Evolutionary conservation across 805 yeast genomes (phyloP), one percentile per base, ranked within the genome.

Genomic region (Cyberlindnera veronae): DNA sequence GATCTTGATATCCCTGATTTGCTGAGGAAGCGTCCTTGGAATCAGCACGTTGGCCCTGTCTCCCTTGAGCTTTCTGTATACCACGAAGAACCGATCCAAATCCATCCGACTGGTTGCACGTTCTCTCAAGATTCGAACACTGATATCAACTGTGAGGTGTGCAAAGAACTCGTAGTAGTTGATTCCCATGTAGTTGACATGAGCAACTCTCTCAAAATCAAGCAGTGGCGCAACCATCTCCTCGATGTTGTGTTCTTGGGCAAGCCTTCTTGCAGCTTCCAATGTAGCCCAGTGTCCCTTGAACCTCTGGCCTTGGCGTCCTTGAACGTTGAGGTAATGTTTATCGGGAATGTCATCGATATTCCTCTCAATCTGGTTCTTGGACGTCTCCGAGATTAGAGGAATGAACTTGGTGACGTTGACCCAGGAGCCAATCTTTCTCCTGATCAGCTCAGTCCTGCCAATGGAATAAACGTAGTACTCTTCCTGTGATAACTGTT

Each of bases 111-210:
- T 33, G 14, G 39, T 32, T 12, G 34, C 35, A 3, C 34, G 43
- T 24, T 51, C 56, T 41, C 62, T 46, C 30, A 59, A 39, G 3
- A 59, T 42, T 16, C 63, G 45, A 14, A 59, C 42, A n/a, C 43
- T 44, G 14, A 37, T 33, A 22, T 51, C 50, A 6, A 41, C 38
- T 18, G 40, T 35, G 8, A 47, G 21, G 24, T 42, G 37, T 1
- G 49, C 54, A 39, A 58, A 57, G 40, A 32, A 48, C 32, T 59
- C 63, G 48, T 49, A 58, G 36, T 45, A 58, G 4, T 36, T 35
- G 2, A 37, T 30, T 1, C 62, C 63, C 17, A 49, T 45, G 32
- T 59, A 57, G 1, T 34, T 32, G 6, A 53, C 57, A 17, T 27
- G 27, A 3, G 61, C 61, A 6, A 58, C 37, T 27, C 61, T 44